phyloP scores from a whole-genome alignment of 1,284 basidiomycete genomes.

The Cystobasidium sp. region DNA sequence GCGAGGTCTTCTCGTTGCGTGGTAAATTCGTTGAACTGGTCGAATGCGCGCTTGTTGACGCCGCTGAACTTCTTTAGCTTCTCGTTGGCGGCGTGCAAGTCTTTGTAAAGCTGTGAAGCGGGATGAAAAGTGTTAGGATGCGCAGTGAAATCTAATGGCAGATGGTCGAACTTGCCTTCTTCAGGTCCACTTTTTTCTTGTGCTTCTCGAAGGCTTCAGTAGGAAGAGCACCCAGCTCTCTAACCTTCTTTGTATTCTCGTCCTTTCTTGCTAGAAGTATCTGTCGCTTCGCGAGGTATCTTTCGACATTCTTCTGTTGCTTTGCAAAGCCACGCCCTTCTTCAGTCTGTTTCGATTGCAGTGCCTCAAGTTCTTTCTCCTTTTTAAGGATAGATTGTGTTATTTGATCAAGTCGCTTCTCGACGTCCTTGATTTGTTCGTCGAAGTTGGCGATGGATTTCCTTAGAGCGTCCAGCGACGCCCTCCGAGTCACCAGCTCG shows the following conservation, averaged over 20 bases:
- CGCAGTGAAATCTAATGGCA: neutral
- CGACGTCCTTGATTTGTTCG: slow-evolving; percentile 65
- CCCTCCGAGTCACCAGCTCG: slow-evolving; percentile 69
- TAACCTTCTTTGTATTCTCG: slow-evolving; percentile 89
- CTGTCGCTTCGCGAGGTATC: slow-evolving; percentile 88
- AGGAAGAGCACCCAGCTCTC: slow-evolving; percentile 92
- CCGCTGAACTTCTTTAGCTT: slow-evolving; percentile 93
- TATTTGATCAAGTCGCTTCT: slow-evolving; percentile 65
- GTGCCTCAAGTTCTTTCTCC: slow-evolving; percentile 70
- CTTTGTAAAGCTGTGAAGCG: slow-evolving; percentile 75
- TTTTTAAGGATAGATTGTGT: slow-evolving; percentile 69
- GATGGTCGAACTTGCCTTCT: slow-evolving; percentile 66
- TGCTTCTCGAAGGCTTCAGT: slow-evolving; percentile 98
- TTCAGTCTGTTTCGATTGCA: slow-evolving; percentile 80
- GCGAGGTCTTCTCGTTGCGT: slow-evolving; percentile 92
- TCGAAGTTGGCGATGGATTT: slow-evolving; percentile 69
- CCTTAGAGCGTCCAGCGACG: slow-evolving; percentile 71
- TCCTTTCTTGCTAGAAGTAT: slow-evolving; percentile 83
- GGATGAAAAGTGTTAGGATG: neutral
- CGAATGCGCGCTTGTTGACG: slow-evolving; percentile 99
- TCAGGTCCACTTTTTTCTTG: slow-evolving; percentile 67
- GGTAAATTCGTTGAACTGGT: slow-evolving; percentile 97
- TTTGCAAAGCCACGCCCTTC: slow-evolving; percentile 81
- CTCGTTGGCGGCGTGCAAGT: slow-evolving; percentile 87
- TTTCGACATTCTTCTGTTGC: slow-evolving; percentile 92